Evolutionary conservation across 2,329 filamentous ascomycete genomes (phyloP).

Genomic region (Triangularia verruculosa): DNA sequence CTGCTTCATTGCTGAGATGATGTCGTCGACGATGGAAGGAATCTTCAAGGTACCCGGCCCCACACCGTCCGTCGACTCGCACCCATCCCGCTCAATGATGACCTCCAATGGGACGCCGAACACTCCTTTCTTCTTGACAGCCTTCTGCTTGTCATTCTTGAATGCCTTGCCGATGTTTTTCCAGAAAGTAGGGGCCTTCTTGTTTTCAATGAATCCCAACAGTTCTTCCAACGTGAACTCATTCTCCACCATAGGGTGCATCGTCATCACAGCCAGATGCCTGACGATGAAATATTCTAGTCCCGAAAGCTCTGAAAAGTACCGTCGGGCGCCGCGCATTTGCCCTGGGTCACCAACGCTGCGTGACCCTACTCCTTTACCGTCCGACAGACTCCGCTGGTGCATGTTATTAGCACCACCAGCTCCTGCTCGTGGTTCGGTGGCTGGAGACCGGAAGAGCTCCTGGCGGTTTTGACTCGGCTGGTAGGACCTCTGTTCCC

Average conservation of each 20-base stretch:
- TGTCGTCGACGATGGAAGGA: conserved; percentile 91
- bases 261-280: conserved; percentile 88
- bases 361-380: conserved; percentile 51
- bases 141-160: conserved; percentile 77
- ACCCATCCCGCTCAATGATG: conserved; percentile 88
- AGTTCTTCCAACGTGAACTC: conserved; percentile 94
- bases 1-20: conserved; percentile 90
- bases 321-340: conserved; percentile 64
- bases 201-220: conserved; percentile 85
- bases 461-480: conserved; percentile 71
- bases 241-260: conserved; percentile 86
- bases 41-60: conserved; percentile 88
- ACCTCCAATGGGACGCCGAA: conserved; percentile 88
- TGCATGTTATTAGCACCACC: conserved; percentile 62
- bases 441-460: conserved; percentile 54
- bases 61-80: conserved; percentile 96
- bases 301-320: conserved; percentile 93
- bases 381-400: conserved; percentile 44
- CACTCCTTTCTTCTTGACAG: conserved; percentile 84
- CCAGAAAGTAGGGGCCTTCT: conserved; percentile 90
- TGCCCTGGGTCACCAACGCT: conserved; percentile 48
- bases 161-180: conserved; percentile 97
- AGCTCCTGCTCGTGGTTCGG: conserved; percentile 63
- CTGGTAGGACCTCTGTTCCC: conserved; percentile 80
- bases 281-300: conserved; percentile 97